A percentile compares a stretch with the other conserved stretches of the same genome.
phyloP scores from a whole-genome alignment of 495 filamentous ascomycete species.

The Xylaria castorea region DNA sequence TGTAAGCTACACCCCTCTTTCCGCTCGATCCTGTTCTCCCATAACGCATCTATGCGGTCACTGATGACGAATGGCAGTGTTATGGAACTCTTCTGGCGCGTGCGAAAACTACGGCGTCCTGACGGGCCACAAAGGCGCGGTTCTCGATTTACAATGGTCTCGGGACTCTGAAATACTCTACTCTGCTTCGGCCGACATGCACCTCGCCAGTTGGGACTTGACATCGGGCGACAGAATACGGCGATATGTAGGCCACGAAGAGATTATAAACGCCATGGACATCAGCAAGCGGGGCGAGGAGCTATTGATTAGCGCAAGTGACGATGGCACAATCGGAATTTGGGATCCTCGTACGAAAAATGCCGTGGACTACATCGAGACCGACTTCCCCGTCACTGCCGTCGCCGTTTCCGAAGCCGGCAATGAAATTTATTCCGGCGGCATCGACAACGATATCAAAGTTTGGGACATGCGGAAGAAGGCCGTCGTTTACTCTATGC shows the following conservation, averaged over 20 bases:
- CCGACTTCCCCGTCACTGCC: constrained; percentile 91
- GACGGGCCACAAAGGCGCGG: constrained; percentile 84
- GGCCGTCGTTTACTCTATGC: constrained; percentile 81
- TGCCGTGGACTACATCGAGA: constrained; percentile 85
- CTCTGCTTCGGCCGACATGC: constrained; percentile 91
- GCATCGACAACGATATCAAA: constrained; percentile 97
- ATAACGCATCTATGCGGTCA: neutral
- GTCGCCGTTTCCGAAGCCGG: constrained; percentile 90
- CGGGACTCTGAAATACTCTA: constrained; percentile 90
- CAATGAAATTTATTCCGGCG: constrained; percentile 93
- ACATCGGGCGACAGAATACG: constrained; percentile 87
- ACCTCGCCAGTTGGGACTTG: constrained; percentile 92
- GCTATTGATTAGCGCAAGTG: constrained; percentile 82
- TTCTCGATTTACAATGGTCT: constrained; percentile 95
- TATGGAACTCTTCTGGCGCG: constrained; percentile 90
- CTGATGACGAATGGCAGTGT: constrained; percentile 58
- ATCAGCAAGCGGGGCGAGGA: constrained; percentile 89
- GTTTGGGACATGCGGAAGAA: constrained; percentile 97
- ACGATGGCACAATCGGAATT: constrained; percentile 92
- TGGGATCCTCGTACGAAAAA: constrained; percentile 97
- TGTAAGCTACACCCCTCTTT: constrained; percentile 57
- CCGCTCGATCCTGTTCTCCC: neutral
- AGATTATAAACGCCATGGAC: constrained; percentile 89
- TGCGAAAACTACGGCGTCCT: constrained; percentile 93
- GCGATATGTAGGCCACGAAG: constrained; percentile 90